Conservation (phyloP, 495 filamentous ascomycete genomes). For the Xylaria flabelliformis region DNA sequence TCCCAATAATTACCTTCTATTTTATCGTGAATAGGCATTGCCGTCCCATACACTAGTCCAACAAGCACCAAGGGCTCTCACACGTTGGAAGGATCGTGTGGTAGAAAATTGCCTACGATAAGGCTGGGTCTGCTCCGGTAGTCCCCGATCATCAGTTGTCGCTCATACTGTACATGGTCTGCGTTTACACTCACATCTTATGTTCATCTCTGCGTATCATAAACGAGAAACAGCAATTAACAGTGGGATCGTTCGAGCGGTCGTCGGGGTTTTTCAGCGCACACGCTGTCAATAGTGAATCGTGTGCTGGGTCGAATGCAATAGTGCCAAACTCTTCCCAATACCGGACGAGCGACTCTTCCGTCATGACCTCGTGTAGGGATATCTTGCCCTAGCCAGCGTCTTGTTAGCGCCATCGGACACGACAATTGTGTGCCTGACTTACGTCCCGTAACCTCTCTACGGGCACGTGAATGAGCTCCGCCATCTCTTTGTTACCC, state of each 20-base stretch:
- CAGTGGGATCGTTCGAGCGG: constrained; percentile 70
- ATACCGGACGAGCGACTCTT: constrained; percentile 93
- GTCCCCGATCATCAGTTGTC: constrained; percentile 26
- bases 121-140: constrained; percentile 73
- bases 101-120: constrained; percentile 96
- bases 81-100: constrained; percentile 59
- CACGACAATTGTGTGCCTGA: constrained; percentile 27
- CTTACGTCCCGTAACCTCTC: constrained; percentile 89
- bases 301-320: constrained; percentile 94
- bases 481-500: constrained; percentile 98
- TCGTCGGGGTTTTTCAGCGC: constrained; percentile 85
- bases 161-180: neutral
- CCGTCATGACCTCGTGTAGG: constrained; percentile 92
- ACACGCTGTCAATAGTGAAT: constrained; percentile 94
- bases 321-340: constrained; percentile 99
- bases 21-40: neutral
- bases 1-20: neutral
- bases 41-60: neutral
- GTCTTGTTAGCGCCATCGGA: constrained; percentile 11
- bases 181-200: constrained; percentile 79
- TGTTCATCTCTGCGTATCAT: constrained; percentile 92
- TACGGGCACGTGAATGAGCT: constrained; percentile 91
- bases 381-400: constrained; percentile 83
- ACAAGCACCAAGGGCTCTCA: constrained; percentile 12
- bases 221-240: constrained; percentile 97